Base-by-base conservation (phyloP, 2,329 filamentous ascomycete genomes). In the Botryotinia globosa region DNA sequence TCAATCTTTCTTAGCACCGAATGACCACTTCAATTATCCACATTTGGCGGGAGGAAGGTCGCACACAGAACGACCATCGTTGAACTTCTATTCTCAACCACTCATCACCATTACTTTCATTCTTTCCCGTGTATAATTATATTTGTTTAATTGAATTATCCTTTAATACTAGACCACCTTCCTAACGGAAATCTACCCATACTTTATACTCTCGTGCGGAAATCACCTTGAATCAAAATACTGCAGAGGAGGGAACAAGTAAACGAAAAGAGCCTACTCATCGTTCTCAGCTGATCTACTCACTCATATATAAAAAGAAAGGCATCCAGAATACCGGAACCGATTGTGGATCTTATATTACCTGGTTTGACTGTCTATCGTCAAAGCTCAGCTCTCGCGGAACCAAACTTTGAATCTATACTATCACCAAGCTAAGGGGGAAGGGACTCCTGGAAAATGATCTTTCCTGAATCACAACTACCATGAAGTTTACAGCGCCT, bases 401-500 rank as follows among this genome's bases (percentile, higher is more conserved):
- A 71, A 66, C 61, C 69, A 71, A 62, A 68, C 65, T 56, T 58
- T 73, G 64, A 62, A 70, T 61, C 68, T 51, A 70, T 20, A 66
- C 34, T 54, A 66, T 51, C 58, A 74, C 72, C 67, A 74, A 74
- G 69, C 73, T 74, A 73, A 59, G 69, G 70, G 66, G 63, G 70
- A 75, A 72, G 73, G 75, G 77, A 72, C 76, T 77, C 69, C 72
- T 67, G 14, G 76, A 78, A 77, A 77, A 81, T 81, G 80, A 79
- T 77, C 77, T 76, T 75, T 69, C 66, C 66, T 73, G 65, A 70
- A 76, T 77, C 76, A 74, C 77, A 77, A 80, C 77, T 80, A 81
- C 79, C 79, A 81, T 81, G 80, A 81, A 78, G 78, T 75, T 78
- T 79, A 80, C 76, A 78, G 78, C 78, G 77, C 76, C 79, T 79